Base-by-base conservation (phyloP, 2,329 filamentous ascomycete genomes). In the Hypoxylon sp. region DNA sequence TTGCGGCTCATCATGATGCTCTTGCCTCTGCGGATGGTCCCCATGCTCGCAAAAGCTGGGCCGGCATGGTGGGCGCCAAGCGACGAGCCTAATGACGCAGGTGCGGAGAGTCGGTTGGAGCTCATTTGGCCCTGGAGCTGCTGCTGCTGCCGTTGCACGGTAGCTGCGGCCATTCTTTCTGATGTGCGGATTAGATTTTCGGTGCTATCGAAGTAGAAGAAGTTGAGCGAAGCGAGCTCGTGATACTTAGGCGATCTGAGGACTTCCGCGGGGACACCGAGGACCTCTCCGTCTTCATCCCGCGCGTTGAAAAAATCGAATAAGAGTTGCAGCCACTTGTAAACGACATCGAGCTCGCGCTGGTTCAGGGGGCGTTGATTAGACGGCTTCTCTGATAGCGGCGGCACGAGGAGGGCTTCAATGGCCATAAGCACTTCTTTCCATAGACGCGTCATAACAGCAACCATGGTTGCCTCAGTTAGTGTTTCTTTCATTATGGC, bases 201-300 rank as follows among this genome's bases (percentile, higher is more conserved):
- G 0, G 94, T 97, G 32, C 91, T 88, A 75, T 98, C 94, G 77
- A 96, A 97, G 83, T 99, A 99, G 85, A 98, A 99, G 86, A 98
- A 99, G 83, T 97, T 97, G 69, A 99, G 87, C 68, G 93, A 95
- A 72, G 96, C 93, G 59, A 99, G 89, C 80, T 99, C 96, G 83
- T 98, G 94, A 84, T 97, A 99, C 86, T 99, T 99, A 77, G 95
- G 93, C 72, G 93, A 97, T 81, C 97, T 97, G 77, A 99, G 87
- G 32, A 98, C 90, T 79, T 98, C 94, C 48, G 93, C 88, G 0
- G 94, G 92, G 2, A 99, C 93, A 71, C 96, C 96, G 66, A 96
- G 88, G 23, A 92, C 92, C 79, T 95, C 92, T 60, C 94, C 75
- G 82, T 91, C 88, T 75, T 97, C 94, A 74, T 98, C 94, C 69